Conservation (phyloP, 2,329 filamentous ascomycete genomes). For the Penicillium sp. region DNA sequence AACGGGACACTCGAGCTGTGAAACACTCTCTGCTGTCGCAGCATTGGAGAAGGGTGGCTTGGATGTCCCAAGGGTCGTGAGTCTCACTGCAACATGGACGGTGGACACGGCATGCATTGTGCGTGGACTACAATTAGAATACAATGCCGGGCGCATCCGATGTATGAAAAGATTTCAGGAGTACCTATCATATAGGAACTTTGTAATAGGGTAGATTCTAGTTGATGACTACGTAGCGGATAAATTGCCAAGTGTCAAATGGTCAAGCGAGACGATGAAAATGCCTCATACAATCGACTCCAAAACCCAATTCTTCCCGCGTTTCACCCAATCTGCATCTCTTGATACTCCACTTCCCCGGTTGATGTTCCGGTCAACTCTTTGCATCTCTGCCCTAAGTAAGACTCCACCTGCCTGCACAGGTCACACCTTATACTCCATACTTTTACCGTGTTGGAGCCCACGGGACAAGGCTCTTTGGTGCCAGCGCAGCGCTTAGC, state of each 20-base stretch:
- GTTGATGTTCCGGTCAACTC: constrained; percentile 11
- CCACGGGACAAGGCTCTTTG: background rate
- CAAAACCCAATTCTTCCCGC: background rate
- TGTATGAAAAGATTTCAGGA: background rate
- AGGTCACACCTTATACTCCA: constrained; percentile 17
- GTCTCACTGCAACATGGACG: background rate
- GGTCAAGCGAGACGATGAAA: constrained; percentile 13
- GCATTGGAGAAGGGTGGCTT: background rate
- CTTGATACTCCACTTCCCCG: constrained; percentile 8
- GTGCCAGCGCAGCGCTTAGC: constrained; percentile 11
- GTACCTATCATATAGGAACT: background rate
- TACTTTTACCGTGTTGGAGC: background rate
- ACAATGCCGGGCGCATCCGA: background rate
- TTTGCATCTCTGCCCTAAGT: background rate
- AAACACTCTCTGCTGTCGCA: background rate
- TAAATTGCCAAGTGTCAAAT: constrained; percentile 3
- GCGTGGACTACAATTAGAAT: too few relatives aligned
- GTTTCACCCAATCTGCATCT: background rate
- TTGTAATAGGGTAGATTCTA: background rate
- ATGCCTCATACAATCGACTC: constrained; percentile 16
- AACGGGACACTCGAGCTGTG: background rate
- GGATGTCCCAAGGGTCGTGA: background rate
- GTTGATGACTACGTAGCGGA: background rate
- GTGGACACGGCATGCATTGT: background rate
- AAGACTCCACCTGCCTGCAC: constrained; percentile 9